Evolutionary conservation across 768 basidiomycete genomes (phyloP).

Genomic region (Ephemerocybe angulata): DNA sequence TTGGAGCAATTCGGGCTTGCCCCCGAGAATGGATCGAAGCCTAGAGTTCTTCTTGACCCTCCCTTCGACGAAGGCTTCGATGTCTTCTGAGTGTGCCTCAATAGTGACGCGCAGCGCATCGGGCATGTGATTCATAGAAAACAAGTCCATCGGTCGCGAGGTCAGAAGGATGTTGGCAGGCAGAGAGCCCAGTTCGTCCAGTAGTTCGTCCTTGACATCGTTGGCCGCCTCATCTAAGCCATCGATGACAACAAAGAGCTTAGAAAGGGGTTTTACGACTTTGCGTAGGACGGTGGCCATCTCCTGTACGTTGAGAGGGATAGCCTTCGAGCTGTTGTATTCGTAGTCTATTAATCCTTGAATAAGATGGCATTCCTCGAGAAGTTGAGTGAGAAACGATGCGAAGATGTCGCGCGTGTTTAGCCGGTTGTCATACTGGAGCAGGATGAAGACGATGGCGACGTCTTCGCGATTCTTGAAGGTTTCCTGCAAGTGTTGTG

Average conservation of each 20-base stretch:
- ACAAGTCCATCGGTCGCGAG: not conserved
- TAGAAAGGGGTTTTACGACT: not conserved
- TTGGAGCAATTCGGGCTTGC: not conserved
- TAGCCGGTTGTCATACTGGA: not conserved
- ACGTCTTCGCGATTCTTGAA: not conserved
- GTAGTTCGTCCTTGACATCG: not conserved
- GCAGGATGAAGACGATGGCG: not conserved
- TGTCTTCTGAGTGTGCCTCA: constrained; percentile 1
- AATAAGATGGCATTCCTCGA: not conserved
- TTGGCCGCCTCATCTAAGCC: constrained; percentile 1
- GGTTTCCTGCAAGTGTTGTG: not conserved
- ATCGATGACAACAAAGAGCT: not conserved
- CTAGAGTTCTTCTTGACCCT: not conserved
- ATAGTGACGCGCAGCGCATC: not conserved
- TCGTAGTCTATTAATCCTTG: not conserved
- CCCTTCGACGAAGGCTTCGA: not conserved
- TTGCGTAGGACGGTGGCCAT: not conserved
- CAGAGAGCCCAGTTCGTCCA: not conserved
- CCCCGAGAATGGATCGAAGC: not conserved
- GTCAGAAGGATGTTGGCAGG: not conserved
- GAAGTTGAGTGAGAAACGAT: not conserved
- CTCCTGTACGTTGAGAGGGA: not conserved
- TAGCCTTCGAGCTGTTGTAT: not conserved
- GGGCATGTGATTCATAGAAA: not conserved
- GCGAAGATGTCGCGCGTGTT: not conserved